phyloP scores from a whole-genome alignment of 495 filamentous ascomycete species.

The Sordaria brevicollis region DNA sequence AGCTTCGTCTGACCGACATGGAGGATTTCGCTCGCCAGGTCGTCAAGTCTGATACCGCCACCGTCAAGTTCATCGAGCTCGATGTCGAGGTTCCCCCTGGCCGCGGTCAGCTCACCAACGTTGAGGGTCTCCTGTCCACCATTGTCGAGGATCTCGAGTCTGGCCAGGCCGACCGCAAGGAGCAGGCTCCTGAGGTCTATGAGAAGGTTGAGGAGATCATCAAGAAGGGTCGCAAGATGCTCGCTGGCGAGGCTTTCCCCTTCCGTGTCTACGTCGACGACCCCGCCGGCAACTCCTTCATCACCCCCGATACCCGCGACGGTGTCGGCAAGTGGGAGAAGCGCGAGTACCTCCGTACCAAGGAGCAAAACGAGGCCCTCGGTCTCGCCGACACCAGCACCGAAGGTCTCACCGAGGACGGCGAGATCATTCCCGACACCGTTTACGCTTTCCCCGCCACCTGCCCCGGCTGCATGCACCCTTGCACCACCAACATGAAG shows the following conservation, averaged over 20 bases:
- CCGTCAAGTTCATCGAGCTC: slow-evolving; percentile 70
- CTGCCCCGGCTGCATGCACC: slow-evolving; percentile 80
- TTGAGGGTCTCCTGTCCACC: slow-evolving; percentile 74
- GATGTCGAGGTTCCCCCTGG: slow-evolving; percentile 88
- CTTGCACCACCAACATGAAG: slow-evolving; percentile 83
- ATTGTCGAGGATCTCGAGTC: slow-evolving; percentile 65
- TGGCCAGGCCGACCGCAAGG: slow-evolving; percentile 65
- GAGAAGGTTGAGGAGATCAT: slow-evolving; percentile 67
- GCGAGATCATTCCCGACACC: slow-evolving; percentile 78
- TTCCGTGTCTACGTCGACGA: slow-evolving; percentile 83
- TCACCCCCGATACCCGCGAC: slow-evolving; percentile 73
- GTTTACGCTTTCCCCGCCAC: slow-evolving; percentile 82
- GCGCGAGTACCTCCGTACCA: slow-evolving; percentile 67
- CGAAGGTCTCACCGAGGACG: slow-evolving; percentile 38
- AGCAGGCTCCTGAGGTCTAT: slow-evolving; percentile 61
- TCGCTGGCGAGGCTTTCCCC: slow-evolving; percentile 66
- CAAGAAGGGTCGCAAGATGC: slow-evolving; percentile 56
- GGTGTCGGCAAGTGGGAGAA: slow-evolving; percentile 71
- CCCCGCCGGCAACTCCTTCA: slow-evolving; percentile 93
- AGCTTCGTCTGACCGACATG: slow-evolving; percentile 56
- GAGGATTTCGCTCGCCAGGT: slow-evolving; percentile 76
- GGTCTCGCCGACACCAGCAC: slow-evolving; percentile 45
- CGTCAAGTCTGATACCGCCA: slow-evolving; percentile 79
- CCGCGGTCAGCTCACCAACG: slow-evolving; percentile 78
- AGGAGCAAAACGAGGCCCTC: slow-evolving; percentile 74